These are phyloP conservation scores for Colletotrichum falcatum DNA, from an alignment of 2,329 filamentous ascomycete genomes.

Conservation along the genomic window DNA sequence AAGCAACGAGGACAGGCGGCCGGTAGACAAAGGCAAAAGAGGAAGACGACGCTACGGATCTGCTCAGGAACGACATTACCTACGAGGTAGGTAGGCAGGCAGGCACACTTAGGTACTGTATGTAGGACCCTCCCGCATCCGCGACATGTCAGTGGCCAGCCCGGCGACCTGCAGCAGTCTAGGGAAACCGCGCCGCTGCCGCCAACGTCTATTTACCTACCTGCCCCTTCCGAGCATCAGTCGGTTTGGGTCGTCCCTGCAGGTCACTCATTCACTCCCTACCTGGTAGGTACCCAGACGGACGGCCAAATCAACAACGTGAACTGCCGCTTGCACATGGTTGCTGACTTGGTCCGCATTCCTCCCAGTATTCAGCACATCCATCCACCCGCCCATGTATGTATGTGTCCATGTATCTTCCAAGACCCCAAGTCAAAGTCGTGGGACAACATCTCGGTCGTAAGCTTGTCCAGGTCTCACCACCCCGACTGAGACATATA, in stretches of 20 bases:
- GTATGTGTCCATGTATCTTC: neutral
- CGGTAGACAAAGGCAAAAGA: neutral
- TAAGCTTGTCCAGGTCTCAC: neutral
- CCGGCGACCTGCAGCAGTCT: slow-evolving; percentile 20
- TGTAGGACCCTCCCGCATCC: slow-evolving; percentile 9
- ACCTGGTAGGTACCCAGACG: too few species aligned
- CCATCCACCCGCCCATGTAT: too few species aligned
- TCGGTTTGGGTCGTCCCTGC: neutral
- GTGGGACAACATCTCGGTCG: neutral
- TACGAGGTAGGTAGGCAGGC: too few species aligned
- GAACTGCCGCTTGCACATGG: neutral
- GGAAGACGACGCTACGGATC: slow-evolving; percentile 15
- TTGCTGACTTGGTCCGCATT: neutral
- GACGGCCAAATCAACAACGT: neutral
- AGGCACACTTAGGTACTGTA: too few species aligned
- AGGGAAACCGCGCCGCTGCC: neutral
- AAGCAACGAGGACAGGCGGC: neutral
- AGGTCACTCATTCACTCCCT: too few species aligned
- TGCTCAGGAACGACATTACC: slow-evolving; percentile 24
- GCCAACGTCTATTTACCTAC: neutral
- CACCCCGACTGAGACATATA: slow-evolving; percentile 6
- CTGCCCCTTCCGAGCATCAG: neutral
- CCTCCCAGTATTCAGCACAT: neutral
- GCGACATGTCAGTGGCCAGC: slow-evolving; percentile 35
- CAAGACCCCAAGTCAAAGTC: slow-evolving; percentile 1